Evolutionary conservation across 352 stramenopile species (phyloP), one percentile per base, ranked within the genome.

Genomic region (Pythium coloratum): DNA sequence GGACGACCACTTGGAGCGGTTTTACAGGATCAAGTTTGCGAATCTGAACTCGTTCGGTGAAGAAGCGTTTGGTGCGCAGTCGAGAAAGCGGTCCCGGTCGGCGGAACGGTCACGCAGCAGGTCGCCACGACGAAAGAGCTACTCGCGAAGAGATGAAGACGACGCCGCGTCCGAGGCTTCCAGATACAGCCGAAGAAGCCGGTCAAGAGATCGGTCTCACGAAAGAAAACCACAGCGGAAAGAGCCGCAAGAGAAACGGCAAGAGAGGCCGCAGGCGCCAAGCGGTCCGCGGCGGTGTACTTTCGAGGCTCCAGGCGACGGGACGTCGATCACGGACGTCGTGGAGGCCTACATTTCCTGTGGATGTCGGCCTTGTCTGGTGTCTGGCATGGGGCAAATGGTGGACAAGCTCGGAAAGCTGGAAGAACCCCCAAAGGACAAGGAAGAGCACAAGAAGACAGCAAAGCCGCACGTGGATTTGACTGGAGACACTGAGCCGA

Each of bases 11-110:
- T 32, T 42, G 28, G 70, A 76, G 54, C 66, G 70, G 26, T 36
- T 38, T 6, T n/a, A 54, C 4, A 58, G 70, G 28, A 71, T 73
- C 34, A 34, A 59, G 20, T 76, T 71, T 64, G 66, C 61, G 7
- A 73, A 70, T 30, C 13, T 53, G 46, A 53, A 30, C 46, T 53
- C 46, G 42, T 26, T 12, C 7, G 46, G 18, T 14, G 18, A 30
- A 3, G 46, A 32, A 0, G 46, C 6, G n/a, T 30, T 30, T 12
- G 16, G 6, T 30, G 7, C 14, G n/a, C 46, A 53, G 46, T 53
- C 46, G 7, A 30, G n/a, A 6, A 53, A 53, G 46, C 46, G 46
- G 18, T 30, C 46, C 6, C 46, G 40, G 40, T 49, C 40, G 40
- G 3, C 16, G 16, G 40, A 49, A 1, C 13, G 40, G 16, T 49